Evolutionary conservation across 1,284 basidiomycete species (phyloP), one percentile per base, ranked within the genome.

Genomic region (Trametes hirsuta): DNA sequence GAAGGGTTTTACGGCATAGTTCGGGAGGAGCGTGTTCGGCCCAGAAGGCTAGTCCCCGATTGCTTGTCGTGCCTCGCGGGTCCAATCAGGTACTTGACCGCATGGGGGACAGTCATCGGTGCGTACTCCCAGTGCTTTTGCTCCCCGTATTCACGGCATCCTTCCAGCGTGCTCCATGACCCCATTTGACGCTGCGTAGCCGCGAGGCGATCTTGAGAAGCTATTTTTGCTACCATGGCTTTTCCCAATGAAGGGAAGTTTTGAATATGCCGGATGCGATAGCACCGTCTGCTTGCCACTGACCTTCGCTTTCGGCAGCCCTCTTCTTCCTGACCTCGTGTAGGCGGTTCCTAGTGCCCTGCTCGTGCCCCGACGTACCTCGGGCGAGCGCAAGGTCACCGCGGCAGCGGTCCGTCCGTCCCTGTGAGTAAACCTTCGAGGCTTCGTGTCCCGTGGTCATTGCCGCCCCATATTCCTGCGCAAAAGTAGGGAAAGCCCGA

Each of bases 311-410:
- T 25, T 21, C 49, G 40, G 30, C 25, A 30, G 30, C 30, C 30
- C 30, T 30, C 53, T 53, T 56, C 56, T 55, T 25, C 4, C 37
- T 46, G 49, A n/a, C 55, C 62, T 53, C 56, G 53, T 59, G 56
- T 36, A 4, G 12, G 34, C 10, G 34, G 41, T 44, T 39, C 46
- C 36, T 35, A 41, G 22, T 21, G 35, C n/a, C 5, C 12, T 25
- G 51, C 36, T 45, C 56, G 22, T 36, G 42, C 34, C n/a, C 53
- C 25, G 44, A 24, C 51, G 45, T 44, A 34, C 37, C 10, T 41
- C 40, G 47, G 15, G 47, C 37, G 40, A 5, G 30, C 30, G 30
- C 30, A 48, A 53, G 25, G 10, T 6, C 30, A 40, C 45, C 49
- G 47, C 53, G 18, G 53, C 40, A 30, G 50, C 59, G 59, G 62